Evolutionary conservation across 345 rosid genomes (phyloP).

Genomic region (Rhizophora mangle): DNA sequence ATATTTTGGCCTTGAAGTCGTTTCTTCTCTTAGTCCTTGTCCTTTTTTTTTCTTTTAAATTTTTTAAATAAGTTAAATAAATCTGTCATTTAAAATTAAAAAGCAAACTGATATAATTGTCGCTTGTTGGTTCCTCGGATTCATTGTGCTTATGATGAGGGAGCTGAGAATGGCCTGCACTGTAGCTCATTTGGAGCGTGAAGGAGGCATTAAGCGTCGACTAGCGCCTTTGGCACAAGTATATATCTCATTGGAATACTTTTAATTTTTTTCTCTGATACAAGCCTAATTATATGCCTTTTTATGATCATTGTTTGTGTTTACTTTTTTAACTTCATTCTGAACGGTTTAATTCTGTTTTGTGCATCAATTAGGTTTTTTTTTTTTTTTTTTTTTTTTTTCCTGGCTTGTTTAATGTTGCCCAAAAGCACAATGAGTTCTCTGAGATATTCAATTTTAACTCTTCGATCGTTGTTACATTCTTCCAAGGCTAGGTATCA

Average conservation of each 20-base stretch:
- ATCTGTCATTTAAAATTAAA: not conserved
- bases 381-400: too few species aligned
- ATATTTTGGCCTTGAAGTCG: constrained; percentile 50
- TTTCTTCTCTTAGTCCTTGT: constrained; percentile 9
- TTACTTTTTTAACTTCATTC: too few species aligned
- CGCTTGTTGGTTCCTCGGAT: constrained; percentile 5
- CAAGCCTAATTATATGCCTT: not conserved
- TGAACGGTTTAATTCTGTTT: too few species aligned
- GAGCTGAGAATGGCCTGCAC: constrained; percentile 97
- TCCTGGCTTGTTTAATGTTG: too few species aligned
- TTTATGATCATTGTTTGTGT: too few species aligned
- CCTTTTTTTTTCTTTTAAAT: too few species aligned
- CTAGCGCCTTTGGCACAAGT: constrained; percentile 96
- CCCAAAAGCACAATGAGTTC: too few species aligned
- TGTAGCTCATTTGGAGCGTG: constrained; percentile 97
- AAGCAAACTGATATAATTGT: not conserved
- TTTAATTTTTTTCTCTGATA: not conserved
- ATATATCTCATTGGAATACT: constrained; percentile 16
- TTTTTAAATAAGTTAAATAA: not conserved
- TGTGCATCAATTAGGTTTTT: too few species aligned
- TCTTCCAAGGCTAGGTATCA: too few species aligned
- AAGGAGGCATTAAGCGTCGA: constrained; percentile 96
- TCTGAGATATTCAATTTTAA: too few species aligned
- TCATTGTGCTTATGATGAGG: constrained; percentile 37
- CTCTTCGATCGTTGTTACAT: too few species aligned